phyloP scores from a whole-genome alignment of 192 early-diverging fungal genomes.

The Chytriomyces sp. region DNA sequence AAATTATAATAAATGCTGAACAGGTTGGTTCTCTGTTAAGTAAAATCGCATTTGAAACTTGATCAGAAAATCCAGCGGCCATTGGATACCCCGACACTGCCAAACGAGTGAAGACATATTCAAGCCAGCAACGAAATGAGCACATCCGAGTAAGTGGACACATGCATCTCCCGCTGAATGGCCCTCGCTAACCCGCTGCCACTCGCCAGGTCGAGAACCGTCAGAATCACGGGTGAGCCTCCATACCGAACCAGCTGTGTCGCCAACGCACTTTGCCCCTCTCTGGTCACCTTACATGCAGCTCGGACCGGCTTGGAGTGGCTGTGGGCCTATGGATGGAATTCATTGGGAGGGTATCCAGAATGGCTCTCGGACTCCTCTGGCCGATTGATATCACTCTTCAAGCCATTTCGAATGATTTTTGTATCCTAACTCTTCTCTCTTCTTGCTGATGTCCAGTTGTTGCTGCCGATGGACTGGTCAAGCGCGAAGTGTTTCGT shows the following conservation, averaged over 20 bases:
- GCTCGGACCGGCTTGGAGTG: not conserved
- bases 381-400: not conserved
- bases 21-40: too few relatives aligned
- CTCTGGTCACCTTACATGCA: not conserved
- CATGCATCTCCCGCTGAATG: not conserved
- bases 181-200: not conserved
- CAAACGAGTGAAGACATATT: too few relatives aligned
- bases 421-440: not conserved
- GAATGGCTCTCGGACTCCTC: not conserved
- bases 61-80: too few relatives aligned
- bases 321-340: not conserved
- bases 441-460: slow-evolving; percentile 51
- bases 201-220: not conserved
- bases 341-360: not conserved
- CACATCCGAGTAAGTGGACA: not conserved
- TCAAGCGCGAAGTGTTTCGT: slow-evolving; percentile 90
- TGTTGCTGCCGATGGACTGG: slow-evolving; percentile 88
- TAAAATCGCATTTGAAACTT: too few relatives aligned
- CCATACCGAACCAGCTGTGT: not conserved
- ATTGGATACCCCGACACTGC: too few relatives aligned
- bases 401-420: not conserved
- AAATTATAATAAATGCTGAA: too few relatives aligned
- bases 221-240: not conserved
- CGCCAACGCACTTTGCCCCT: not conserved
- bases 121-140: not conserved